Base-by-base conservation (phyloP, 2,329 filamentous ascomycete species). In the Hymenoscyphus fraxineus region DNA sequence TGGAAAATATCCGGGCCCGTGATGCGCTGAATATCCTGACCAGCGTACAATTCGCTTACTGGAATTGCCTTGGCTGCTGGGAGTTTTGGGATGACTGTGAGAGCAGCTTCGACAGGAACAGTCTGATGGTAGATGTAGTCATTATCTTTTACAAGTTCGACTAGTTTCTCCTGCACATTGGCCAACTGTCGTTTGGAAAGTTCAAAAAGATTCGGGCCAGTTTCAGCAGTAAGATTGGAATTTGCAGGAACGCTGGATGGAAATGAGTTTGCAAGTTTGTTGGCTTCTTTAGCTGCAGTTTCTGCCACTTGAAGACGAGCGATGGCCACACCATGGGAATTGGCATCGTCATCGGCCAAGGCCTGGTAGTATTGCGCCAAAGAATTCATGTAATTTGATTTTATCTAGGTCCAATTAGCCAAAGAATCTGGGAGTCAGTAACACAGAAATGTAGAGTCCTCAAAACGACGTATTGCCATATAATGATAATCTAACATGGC, bases 61-160 rank as follows among this genome's bases (percentile, higher is more conserved):
- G 95, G 94, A 67, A 99, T 98, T 3, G 95, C 93, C 77, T 99
- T 99, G 7, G 95, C 93, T 1, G 95, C 96, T 4, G 94, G 93
- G 16, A 98, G 83, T 76, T 98, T 99, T 2, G 93, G 85, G 59
- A 99, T 93, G 0, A 89, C 84, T 1, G 91, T 80, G 13, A 99
- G 80, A 35, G 89, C 89, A 3, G 93, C 91, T 76, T 97, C 93
- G 10, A 89, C 88, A 0, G 95, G 94, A 1, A 99, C 89, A 1
- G 87, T 88, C 71, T 98, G 92, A 75, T 99, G 95, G 74, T 99
- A 99, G 75, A 99, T 97, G 77, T 95, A 98, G 75, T 99, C 95
- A 71, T 99, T 99, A 77, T 99, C 95, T 73, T 96, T 97, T 70
- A 85, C 83, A 59, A 93, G 83, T 66, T 91, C 88, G 19, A 82